Conservation (phyloP, 768 basidiomycete genomes). For the Vishniacozyma victoriae region DNA sequence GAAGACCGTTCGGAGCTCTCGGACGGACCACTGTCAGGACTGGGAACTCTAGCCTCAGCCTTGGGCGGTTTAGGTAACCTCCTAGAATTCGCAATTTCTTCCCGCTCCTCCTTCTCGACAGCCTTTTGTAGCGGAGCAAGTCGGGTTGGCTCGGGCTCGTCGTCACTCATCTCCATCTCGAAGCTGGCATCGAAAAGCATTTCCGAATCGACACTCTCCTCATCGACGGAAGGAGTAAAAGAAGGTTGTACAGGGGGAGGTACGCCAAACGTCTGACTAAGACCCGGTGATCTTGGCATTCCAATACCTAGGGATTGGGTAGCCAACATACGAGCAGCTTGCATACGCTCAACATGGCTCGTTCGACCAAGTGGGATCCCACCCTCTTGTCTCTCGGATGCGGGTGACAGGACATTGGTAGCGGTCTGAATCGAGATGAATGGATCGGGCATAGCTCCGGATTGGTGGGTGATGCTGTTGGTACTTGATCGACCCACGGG, state of each 20-base stretch:
- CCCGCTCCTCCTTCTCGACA: no score
- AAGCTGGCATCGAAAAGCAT: slow-evolving; percentile 12
- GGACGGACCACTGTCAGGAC: no score
- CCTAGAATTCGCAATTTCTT: slow-evolving; percentile 5
- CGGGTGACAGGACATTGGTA: slow-evolving; percentile 24
- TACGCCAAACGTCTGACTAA: slow-evolving; percentile 2
- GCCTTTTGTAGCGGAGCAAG: neutral
- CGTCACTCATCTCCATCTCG: neutral
- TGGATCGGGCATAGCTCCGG: slow-evolving; percentile 42
- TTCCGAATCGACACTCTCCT: slow-evolving; percentile 5
- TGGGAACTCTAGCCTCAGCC: neutral
- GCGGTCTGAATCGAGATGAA: slow-evolving; percentile 45
- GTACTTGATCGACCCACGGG: neutral
- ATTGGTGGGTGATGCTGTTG: slow-evolving; percentile 31
- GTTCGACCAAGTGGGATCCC: slow-evolving; percentile 41
- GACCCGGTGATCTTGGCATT: slow-evolving; percentile 37
- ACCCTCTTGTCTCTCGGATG: slow-evolving; percentile 15
- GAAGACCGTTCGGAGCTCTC: no score
- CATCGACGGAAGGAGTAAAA: neutral
- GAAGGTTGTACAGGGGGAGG: neutral
- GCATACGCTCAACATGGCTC: slow-evolving; percentile 33
- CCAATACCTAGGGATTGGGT: slow-evolving; percentile 43
- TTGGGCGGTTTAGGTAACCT: slow-evolving; percentile 1
- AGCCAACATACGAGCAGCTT: slow-evolving; percentile 40
- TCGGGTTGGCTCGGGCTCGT: neutral